Evolutionary conservation across 2,329 filamentous ascomycete genomes (phyloP).

Genomic region (Talaromyces albobiverticillius): DNA sequence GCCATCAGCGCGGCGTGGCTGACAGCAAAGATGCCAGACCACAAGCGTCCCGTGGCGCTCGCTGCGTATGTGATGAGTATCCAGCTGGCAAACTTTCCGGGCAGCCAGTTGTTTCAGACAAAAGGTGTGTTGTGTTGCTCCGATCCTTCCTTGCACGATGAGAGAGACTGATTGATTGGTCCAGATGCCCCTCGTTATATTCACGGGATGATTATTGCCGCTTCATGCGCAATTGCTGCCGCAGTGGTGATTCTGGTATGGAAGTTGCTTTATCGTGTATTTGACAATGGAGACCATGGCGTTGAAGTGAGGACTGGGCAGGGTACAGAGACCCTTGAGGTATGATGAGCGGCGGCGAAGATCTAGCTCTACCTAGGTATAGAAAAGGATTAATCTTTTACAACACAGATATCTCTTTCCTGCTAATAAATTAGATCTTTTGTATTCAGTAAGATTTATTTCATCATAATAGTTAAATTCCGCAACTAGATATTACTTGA

Average conservation of each 20-base stretch:
- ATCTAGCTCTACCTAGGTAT: no score
- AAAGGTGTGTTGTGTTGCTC: constrained; percentile 14
- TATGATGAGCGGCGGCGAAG: background rate
- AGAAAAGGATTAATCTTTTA: no score
- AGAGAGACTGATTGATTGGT: no score
- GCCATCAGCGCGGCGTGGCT: constrained; percentile 25
- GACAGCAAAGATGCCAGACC: constrained; percentile 24
- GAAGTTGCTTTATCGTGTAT: constrained; percentile 11
- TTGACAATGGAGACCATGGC: constrained; percentile 6
- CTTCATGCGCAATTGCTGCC: constrained; percentile 3
- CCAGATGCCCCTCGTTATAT: constrained; percentile 13
- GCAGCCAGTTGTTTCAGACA: constrained; percentile 21
- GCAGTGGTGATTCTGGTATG: constrained; percentile 6
- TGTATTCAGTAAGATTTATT: no score
- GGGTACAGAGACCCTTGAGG: no score
- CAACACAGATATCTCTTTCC: no score
- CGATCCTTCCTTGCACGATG: background rate
- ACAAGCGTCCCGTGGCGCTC: constrained; percentile 23
- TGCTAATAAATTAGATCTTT: no score
- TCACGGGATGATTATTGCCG: constrained; percentile 7
- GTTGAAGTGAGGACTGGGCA: background rate
- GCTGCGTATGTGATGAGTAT: constrained; percentile 27
- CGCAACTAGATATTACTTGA: no score
- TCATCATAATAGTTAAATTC: no score
- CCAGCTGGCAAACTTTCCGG: constrained; percentile 23